A percentile compares a stretch with the other conserved stretches of the same genome.
Evolutionary conservation across 2,329 filamentous ascomycete genomes (phyloP).

Genomic region (Pseudogymnoascus sp.): DNA sequence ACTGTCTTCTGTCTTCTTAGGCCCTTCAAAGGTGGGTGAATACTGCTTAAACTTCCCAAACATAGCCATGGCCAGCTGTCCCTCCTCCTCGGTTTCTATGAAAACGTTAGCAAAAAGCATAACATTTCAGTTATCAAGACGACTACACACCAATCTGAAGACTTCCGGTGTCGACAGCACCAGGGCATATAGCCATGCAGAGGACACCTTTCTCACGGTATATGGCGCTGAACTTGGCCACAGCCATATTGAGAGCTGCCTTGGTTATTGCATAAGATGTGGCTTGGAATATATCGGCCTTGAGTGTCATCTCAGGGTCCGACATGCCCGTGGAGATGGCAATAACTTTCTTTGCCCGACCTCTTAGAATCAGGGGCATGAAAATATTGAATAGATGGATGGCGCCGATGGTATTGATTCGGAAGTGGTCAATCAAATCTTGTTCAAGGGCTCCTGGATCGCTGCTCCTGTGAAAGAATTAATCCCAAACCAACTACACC

Average conservation of each 20-base stretch:
- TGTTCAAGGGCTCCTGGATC: slow-evolving; percentile 29
- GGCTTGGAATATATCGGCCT: slow-evolving; percentile 29
- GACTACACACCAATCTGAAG: slow-evolving; percentile 16
- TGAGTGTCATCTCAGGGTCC: slow-evolving; percentile 36
- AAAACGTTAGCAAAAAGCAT: slow-evolving; percentile 12
- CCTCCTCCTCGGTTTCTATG: slow-evolving; percentile 15
- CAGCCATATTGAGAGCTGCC: slow-evolving; percentile 42
- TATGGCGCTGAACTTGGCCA: slow-evolving; percentile 44
- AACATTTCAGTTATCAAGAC: slow-evolving; percentile 11
- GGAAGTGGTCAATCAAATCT: slow-evolving; percentile 28
- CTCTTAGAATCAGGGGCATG: slow-evolving; percentile 42
- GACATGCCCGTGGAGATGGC: slow-evolving; percentile 39
- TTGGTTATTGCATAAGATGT: slow-evolving; percentile 41
- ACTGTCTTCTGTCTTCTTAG: slow-evolving; percentile 18
- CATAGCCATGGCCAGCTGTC: slow-evolving; percentile 19
- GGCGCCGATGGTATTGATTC: slow-evolving; percentile 43
- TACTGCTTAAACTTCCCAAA: slow-evolving; percentile 19
- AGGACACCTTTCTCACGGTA: slow-evolving; percentile 42
- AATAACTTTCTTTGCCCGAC: slow-evolving; percentile 44
- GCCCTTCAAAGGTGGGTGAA: slow-evolving; percentile 22
- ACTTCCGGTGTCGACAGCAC: slow-evolving; percentile 38
- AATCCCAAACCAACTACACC: slow-evolving; percentile 10
- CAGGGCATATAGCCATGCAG: slow-evolving; percentile 43
- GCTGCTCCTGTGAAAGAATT: slow-evolving; percentile 16
- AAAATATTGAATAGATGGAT: slow-evolving; percentile 45